phyloP scores from a whole-genome alignment of 208 protist genomes.

The Wallacemonas collosoma region DNA sequence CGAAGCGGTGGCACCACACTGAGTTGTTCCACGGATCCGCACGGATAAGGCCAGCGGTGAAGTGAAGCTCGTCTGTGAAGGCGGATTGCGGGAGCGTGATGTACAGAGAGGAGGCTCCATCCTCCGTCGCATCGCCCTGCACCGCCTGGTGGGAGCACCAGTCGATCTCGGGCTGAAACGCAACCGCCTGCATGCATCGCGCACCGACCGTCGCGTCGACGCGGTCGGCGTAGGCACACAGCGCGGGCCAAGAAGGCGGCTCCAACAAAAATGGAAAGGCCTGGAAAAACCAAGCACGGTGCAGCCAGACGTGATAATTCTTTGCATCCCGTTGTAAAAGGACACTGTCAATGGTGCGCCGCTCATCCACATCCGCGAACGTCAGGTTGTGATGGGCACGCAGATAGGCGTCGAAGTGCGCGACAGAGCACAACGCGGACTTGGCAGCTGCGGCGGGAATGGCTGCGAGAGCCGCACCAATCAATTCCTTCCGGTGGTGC shows the following conservation, averaged over 20 bases:
- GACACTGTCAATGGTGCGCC: conserved; percentile 34
- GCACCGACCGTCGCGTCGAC: background rate
- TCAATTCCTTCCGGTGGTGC: conserved; percentile 72
- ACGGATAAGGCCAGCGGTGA: conserved; percentile 51
- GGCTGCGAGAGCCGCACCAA: conserved; percentile 39
- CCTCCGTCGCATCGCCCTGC: conserved; percentile 1
- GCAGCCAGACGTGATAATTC: conserved; percentile 87
- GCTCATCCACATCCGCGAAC: conserved; percentile 74
- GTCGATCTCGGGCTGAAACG: background rate
- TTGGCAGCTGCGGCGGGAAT: background rate
- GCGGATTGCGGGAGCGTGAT: conserved; percentile 36
- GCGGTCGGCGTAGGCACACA: conserved; percentile 14
- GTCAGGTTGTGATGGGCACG: conserved; percentile 2
- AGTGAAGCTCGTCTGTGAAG: conserved; percentile 50
- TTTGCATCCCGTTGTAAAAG: conserved; percentile 56
- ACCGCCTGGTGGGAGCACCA: background rate
- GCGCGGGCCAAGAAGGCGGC: conserved; percentile 33
- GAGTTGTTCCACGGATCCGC: conserved; percentile 83
- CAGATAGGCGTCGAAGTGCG: conserved; percentile 13
- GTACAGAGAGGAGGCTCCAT: conserved; percentile 14
- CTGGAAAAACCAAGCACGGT: conserved; percentile 74
- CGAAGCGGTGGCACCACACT: conserved; percentile 80
- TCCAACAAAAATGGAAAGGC: conserved; percentile 60
- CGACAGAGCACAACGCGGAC: background rate
- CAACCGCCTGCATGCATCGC: background rate